Base-by-base conservation (phyloP, 2,329 filamentous ascomycete genomes). In the Cordyceps cicadae region DNA sequence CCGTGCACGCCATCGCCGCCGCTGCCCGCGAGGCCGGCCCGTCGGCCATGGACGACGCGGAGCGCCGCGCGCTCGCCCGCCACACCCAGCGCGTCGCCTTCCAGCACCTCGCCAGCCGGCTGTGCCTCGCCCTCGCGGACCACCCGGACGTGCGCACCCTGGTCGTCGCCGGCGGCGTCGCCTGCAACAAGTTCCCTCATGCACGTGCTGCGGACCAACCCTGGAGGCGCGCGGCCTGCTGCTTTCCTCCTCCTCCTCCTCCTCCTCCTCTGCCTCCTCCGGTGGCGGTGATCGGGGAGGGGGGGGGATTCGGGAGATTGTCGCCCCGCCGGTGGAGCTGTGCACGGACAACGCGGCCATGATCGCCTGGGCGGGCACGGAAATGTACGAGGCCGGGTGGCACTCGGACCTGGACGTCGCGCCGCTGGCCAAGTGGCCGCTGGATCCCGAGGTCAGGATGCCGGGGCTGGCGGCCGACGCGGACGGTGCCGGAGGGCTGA, bases 271-370 rank as follows among this genome's bases (percentile, higher is more conserved):
- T n/a, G n/a, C n/a, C n/a, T n/a, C n/a, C n/a, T n/a, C n/a, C n/a
- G n/a, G n/a, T n/a, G 46, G 19, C 14, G 32, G 34, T 11, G 32
- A n/a, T 3, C 24, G 24, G 24, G 24, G 24, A 71, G 95, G 32
- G 19, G 45, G 19, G 21, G 49, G 56, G 7, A 58, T 59, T 12
- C 32, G n/a, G 4, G 67, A 79, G 12, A 72, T 97, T 8, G 74
- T 87, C 34, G 89, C 88, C 60, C 93, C 94, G n/a, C 92, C 92
- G 3, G 74, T 83, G 11, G 78, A 80, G 48, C 79, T 93, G 58
- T 97, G 94, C 70, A 97, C 91, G 0, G 94, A 99, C 69, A 97
- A 99, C 73, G 94, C 94, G 14, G 90, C 92, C 53, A 99, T 99
- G 94, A 92, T 97, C 70, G 93, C 88, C 1, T 97, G 94, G 93